These are phyloP conservation scores for Urochloa ruziziensis DNA, from an alignment of 176 grass and related monocot species.

Conservation along the genomic window DNA sequence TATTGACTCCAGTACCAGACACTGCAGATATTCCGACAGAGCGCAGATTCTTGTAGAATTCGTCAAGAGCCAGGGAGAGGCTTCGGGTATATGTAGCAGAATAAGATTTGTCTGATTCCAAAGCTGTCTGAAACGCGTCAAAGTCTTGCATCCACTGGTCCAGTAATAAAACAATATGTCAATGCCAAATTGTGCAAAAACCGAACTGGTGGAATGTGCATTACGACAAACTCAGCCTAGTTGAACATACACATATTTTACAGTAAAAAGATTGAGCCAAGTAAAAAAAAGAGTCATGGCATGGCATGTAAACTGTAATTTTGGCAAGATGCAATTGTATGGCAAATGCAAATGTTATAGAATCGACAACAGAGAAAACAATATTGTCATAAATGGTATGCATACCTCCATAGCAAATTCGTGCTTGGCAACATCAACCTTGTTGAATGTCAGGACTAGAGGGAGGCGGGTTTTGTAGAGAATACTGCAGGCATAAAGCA, in stretches of 20 bases:
- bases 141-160: conserved; percentile 98
- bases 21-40: conserved; percentile 89
- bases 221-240: too few relatives aligned
- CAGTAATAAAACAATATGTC: conserved; percentile 13
- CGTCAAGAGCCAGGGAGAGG: conserved; percentile 79
- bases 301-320: neutral
- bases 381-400: neutral
- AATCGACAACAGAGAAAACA: neutral
- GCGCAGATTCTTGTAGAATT: conserved; percentile 85
- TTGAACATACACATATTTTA: neutral
- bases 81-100: conserved; percentile 76
- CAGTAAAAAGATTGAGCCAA: neutral
- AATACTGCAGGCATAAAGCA: conserved; percentile 97
- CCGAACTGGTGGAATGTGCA: neutral
- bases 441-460: conserved; percentile 86
- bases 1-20: conserved; percentile 69
- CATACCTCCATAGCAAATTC: conserved; percentile 80
- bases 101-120: conserved; percentile 85
- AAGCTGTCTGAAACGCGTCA: conserved; percentile 78
- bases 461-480: conserved; percentile 92
- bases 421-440: conserved; percentile 85
- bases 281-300: neutral
- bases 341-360: too few relatives aligned
- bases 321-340: neutral
- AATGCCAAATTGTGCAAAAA: neutral